phyloP scores from a whole-genome alignment of 83 land plant species.

The Thuja plicata region DNA sequence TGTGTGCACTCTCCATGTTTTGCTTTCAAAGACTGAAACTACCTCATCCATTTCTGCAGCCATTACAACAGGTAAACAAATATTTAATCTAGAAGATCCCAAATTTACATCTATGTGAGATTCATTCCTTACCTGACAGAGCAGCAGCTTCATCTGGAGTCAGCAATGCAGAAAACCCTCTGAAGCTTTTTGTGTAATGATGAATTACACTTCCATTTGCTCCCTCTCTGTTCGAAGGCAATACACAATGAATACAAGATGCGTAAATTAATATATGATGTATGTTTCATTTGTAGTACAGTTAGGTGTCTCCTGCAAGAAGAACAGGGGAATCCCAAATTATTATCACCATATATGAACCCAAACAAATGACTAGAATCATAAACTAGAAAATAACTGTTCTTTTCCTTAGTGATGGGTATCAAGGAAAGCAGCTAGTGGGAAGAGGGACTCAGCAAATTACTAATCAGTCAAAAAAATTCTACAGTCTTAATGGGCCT shows the following conservation, averaged over 20 bases:
- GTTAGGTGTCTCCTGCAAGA: too few species aligned
- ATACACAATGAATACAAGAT: neutral
- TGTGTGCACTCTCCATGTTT: constrained; percentile 16
- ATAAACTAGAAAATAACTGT: too few species aligned
- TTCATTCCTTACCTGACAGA: constrained; percentile 18
- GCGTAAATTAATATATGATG: too few species aligned
- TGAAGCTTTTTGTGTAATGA: constrained; percentile 36
- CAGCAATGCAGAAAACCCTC: constrained; percentile 47
- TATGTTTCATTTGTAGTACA: too few species aligned
- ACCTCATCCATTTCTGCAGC: constrained; percentile 26
- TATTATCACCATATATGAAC: too few species aligned
- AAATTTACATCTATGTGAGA: neutral
- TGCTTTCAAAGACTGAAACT: constrained; percentile 44
- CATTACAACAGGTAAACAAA: neutral
- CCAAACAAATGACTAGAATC: too few species aligned
- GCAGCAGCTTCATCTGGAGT: constrained; percentile 34
- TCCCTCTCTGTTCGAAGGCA: constrained; percentile 3
- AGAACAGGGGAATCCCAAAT: too few species aligned
- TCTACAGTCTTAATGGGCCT: too few species aligned
- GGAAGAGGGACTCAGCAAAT: neutral
- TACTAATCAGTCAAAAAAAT: neutral
- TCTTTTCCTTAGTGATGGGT: too few species aligned
- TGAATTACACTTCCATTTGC: constrained; percentile 17
- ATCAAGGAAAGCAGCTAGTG: neutral
- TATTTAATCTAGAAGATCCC: neutral